A percentile compares a stretch with the other conserved stretches of the same genome.
Conservation (phyloP, 1,284 basidiomycete species). For the Leccinum griseonigrum region DNA sequence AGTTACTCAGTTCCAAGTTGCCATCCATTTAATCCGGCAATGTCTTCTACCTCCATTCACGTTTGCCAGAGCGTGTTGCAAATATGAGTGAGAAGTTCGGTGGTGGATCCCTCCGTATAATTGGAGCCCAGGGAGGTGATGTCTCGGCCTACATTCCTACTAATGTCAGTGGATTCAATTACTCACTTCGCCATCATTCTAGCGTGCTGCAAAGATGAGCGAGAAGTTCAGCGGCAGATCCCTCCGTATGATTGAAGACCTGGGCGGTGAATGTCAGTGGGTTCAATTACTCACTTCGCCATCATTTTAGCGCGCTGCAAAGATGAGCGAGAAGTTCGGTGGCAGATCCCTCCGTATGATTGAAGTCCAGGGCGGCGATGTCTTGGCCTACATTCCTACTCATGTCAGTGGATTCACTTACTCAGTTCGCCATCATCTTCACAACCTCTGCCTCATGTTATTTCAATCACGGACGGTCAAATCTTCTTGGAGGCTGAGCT, state of each 20-base stretch:
- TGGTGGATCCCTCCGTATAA: slow-evolving; percentile 97
- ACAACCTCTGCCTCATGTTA: slow-evolving; percentile 55
- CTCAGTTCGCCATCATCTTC: not conserved
- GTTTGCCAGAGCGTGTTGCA: slow-evolving; percentile 98
- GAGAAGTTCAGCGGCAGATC: slow-evolving; percentile 98
- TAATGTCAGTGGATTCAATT: slow-evolving; percentile 50
- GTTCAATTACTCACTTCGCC: not conserved
- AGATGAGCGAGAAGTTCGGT: slow-evolving; percentile 99
- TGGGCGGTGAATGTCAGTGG: slow-evolving; percentile 93
- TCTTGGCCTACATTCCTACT: no score
- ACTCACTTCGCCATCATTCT: not conserved
- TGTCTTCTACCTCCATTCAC: slow-evolving; percentile 99
- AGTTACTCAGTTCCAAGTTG: no score
- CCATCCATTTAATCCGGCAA: slow-evolving; percentile 63
- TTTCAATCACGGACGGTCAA: slow-evolving; percentile 98
- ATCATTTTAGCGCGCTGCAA: slow-evolving; percentile 78
- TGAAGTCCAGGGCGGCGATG: slow-evolving; percentile 93
- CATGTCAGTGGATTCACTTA: no score
- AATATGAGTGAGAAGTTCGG: slow-evolving; percentile 99
- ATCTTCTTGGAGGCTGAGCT: slow-evolving; percentile 99
- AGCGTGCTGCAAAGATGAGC: slow-evolving; percentile 99
- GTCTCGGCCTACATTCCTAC: slow-evolving; percentile 96
- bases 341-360: slow-evolving; percentile 99
- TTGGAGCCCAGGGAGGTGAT: slow-evolving; percentile 99
- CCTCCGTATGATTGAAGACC: slow-evolving; percentile 99